These are phyloP conservation scores for Melocanna baccifera DNA, from an alignment of 176 grass and related monocot genomes.

Conservation along the genomic window DNA sequence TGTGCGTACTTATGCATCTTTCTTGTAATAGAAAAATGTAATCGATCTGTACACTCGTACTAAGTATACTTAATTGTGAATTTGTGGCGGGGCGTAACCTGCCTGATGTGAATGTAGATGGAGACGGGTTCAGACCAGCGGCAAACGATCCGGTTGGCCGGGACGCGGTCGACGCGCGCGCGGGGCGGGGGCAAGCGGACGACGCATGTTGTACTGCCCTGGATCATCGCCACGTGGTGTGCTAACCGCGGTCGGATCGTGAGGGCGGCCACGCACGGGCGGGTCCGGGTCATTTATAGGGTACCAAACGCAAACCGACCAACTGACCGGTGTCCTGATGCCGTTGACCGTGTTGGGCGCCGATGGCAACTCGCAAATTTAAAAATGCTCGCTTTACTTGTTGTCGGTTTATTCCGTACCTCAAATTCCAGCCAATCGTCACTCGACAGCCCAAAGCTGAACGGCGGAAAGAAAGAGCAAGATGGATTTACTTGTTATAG, in stretches of 20 bases:
- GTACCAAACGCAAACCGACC: conserved; percentile 44
- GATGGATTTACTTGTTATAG: not conserved
- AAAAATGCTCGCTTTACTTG: not conserved
- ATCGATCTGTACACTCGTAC: not conserved
- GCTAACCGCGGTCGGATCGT: conserved; percentile 20
- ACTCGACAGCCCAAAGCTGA: no score
- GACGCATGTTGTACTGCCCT: conserved; percentile 18
- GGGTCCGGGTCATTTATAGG: conserved; percentile 34
- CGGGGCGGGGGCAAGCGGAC: not conserved
- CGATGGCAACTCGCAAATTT: not conserved
- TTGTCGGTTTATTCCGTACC: not conserved
- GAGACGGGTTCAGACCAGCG: not conserved
- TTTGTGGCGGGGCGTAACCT: not conserved
- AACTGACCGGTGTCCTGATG: conserved; percentile 8
- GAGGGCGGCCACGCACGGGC: not conserved
- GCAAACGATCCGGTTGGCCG: not conserved
- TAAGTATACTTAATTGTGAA: not conserved
- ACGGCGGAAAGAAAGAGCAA: not conserved
- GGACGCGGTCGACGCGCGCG: not conserved
- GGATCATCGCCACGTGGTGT: conserved; percentile 31
- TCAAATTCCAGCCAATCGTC: not conserved
- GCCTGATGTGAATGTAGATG: not conserved
- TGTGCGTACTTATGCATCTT: no score
- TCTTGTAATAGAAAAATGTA: not conserved
- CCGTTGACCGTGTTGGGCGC: conserved; percentile 38